These are phyloP conservation scores for Lunasporangiospora selenospora DNA, from an alignment of 192 early-diverging fungal genomes.

Conservation along the genomic window DNA sequence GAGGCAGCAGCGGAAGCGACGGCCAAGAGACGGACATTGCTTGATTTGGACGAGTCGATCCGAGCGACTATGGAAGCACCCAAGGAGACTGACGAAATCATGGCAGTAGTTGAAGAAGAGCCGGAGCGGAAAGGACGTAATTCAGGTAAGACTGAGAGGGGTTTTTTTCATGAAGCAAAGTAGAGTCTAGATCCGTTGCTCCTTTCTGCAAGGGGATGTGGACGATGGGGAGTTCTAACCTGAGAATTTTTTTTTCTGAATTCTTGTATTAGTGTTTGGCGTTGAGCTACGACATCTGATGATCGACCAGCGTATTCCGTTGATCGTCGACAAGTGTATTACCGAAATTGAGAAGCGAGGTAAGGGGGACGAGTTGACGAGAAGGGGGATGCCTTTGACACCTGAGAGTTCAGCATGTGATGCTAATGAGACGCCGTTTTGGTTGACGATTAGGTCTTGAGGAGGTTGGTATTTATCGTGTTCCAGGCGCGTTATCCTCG, in stretches of 20 bases:
- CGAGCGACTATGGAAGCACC: background rate
- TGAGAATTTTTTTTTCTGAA: background rate
- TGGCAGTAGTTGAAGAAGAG: constrained; percentile 28
- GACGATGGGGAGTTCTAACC: no score
- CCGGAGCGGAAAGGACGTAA: constrained; percentile 57
- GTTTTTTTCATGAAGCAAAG: no score
- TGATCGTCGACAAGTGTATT: constrained; percentile 74
- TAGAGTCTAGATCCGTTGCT: background rate
- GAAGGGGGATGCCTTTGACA: no score
- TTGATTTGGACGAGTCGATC: constrained; percentile 62
- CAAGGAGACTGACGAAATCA: background rate
- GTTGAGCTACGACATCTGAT: constrained; percentile 64
- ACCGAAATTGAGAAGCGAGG: constrained; percentile 73
- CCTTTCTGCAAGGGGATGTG: no score
- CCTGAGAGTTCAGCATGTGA: no score
- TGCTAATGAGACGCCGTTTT: background rate
- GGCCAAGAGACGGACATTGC: constrained; percentile 70
- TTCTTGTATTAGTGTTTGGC: constrained; percentile 56
- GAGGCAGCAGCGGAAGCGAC: constrained; percentile 75
- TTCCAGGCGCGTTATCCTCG: constrained; percentile 69
- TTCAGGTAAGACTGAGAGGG: constrained; percentile 48
- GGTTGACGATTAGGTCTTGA: constrained; percentile 52
- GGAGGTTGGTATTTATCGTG: constrained; percentile 79
- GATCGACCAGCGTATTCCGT: constrained; percentile 62
- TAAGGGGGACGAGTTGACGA: no score